Conservation (phyloP, 2,329 filamentous ascomycete species). For the Westerdykella sp. region DNA sequence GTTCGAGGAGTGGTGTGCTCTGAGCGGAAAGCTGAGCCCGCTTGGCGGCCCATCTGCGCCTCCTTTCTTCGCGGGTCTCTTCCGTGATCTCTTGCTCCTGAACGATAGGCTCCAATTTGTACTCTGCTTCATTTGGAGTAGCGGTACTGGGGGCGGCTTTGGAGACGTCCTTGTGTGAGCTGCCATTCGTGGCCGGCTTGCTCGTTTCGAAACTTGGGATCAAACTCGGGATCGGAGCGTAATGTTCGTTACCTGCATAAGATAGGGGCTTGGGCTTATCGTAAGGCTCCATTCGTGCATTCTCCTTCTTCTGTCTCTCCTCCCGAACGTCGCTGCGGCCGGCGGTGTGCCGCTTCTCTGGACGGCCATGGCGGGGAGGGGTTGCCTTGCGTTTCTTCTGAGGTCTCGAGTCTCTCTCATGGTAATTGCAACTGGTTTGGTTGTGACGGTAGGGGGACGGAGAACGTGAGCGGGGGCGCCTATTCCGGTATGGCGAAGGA, state of each 20-base stretch:
- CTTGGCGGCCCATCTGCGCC: slow-evolving; percentile 29
- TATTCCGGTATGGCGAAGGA: slow-evolving; percentile 23
- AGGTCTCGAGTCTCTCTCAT: slow-evolving; percentile 39
- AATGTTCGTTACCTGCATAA: slow-evolving; percentile 36
- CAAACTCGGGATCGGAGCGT: slow-evolving; percentile 34
- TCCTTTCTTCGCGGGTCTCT: slow-evolving; percentile 31
- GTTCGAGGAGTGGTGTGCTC: slow-evolving; percentile 62
- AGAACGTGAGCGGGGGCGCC: slow-evolving; percentile 7
- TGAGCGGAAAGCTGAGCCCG: slow-evolving; percentile 34
- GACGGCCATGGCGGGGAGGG: slow-evolving; percentile 19
- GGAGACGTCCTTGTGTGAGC: background rate
- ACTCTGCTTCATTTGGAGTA: slow-evolving; percentile 17
- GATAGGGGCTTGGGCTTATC: slow-evolving; percentile 14
- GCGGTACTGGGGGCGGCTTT: background rate
- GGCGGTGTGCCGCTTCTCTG: slow-evolving; percentile 58
- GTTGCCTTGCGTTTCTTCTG: slow-evolving; percentile 40
- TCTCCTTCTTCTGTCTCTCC: slow-evolving; percentile 25
- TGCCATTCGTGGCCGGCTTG: background rate
- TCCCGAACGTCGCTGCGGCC: slow-evolving; percentile 12
- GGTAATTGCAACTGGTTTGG: background rate
- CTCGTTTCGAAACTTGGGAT: background rate
- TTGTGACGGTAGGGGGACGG: slow-evolving; percentile 8
- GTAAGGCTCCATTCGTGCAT: slow-evolving; percentile 30
- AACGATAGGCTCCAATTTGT: slow-evolving; percentile 9
- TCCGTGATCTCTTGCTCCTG: slow-evolving; percentile 24